Conservation (phyloP, 176 grass and related monocot species). For the Coix lacrymajobi region DNA sequence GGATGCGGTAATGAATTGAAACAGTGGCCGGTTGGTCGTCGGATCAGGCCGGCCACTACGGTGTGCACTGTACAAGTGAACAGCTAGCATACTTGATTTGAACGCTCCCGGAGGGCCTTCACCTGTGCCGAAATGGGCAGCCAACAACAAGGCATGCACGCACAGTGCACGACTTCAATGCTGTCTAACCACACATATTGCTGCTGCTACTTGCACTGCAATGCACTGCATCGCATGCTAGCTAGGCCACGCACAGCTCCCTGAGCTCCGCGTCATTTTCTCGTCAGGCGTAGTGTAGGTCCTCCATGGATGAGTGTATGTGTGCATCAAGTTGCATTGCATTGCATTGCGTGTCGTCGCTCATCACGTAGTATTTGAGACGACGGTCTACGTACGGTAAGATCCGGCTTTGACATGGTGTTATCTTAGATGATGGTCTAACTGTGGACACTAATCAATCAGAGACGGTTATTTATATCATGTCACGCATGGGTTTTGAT, state of each 20-base stretch:
- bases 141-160: constrained; percentile 12
- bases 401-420: too few species aligned
- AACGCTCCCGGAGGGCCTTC: constrained; percentile 20
- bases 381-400: too few species aligned
- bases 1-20: constrained; percentile 36
- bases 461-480: too few species aligned
- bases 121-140: constrained; percentile 32
- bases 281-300: constrained; percentile 14
- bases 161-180: constrained; percentile 42
- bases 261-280: not conserved
- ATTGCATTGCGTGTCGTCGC: too few species aligned
- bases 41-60: constrained; percentile 13
- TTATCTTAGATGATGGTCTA: too few species aligned
- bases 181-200: constrained; percentile 3
- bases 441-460: too few species aligned
- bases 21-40: constrained; percentile 33
- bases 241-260: not conserved
- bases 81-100: constrained; percentile 39
- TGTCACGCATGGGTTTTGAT: too few species aligned
- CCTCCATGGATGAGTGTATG: not conserved
- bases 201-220: not conserved
- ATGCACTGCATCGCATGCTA: not conserved
- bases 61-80: constrained; percentile 10
- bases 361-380: too few species aligned
- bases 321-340: not conserved